Conservation (phyloP, 78 protist species). For the Thecamonas trahens region DNA sequence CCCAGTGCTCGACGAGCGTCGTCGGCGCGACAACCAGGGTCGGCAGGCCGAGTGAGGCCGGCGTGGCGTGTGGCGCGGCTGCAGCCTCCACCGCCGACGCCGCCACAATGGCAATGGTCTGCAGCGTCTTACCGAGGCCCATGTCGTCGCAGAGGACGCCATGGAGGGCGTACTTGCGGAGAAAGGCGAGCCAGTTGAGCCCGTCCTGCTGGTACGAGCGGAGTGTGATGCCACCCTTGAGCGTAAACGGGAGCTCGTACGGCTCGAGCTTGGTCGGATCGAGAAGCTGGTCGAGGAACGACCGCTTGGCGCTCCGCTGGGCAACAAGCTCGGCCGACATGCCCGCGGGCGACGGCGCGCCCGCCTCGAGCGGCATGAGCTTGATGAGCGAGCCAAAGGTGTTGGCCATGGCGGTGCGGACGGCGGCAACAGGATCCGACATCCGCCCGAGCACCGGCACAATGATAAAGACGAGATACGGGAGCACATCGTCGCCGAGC, state of each 20-base stretch:
- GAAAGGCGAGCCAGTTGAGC: conserved; percentile 81
- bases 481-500: not conserved
- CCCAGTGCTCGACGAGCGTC: conserved; percentile 88
- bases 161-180: conserved; percentile 45
- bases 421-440: conserved; percentile 4
- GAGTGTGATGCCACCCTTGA: conserved; percentile 60
- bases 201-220: conserved; percentile 91
- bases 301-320: conserved; percentile 3
- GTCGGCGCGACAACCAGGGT: conserved; percentile 89
- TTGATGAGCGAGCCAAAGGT: conserved; percentile 33
- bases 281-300: conserved; percentile 43
- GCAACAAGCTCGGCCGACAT: conserved; percentile 4
- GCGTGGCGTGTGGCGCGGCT: conserved; percentile 1
- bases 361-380: conserved; percentile 49
- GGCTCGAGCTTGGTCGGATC: conserved; percentile 19
- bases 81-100: too few relatives aligned
- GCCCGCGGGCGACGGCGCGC: conserved; percentile 32
- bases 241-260: conserved; percentile 18
- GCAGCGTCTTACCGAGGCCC: conserved; percentile 97
- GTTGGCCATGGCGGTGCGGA: conserved; percentile 13
- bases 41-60: conserved; percentile 39
- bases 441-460: conserved; percentile 14
- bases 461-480: conserved; percentile 14
- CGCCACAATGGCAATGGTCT: conserved; percentile 75
- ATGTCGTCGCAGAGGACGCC: conserved; percentile 90